Evolutionary conservation across 805 yeast species (phyloP).

Genomic region (Starmerella stellata): DNA sequence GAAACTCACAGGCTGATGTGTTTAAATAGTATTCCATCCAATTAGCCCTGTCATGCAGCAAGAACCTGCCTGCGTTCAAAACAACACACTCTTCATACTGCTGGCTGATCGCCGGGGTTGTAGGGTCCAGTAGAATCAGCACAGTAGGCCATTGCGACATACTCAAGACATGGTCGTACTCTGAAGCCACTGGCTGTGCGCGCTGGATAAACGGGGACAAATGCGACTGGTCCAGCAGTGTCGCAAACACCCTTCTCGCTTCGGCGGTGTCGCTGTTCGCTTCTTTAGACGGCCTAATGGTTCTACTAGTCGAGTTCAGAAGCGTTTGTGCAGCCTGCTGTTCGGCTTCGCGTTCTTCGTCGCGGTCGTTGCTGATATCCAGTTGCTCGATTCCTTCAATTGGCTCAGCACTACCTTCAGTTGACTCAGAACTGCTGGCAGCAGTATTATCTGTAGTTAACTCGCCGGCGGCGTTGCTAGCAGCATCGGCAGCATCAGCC

Average conservation of each 20-base stretch:
- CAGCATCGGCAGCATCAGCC: slow-evolving; percentile 1
- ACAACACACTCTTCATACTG: slow-evolving; percentile 71
- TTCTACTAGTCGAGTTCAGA: slow-evolving; percentile 1
- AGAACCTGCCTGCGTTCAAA: slow-evolving; percentile 48
- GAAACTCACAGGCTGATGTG: not conserved
- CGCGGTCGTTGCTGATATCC: slow-evolving; percentile 12
- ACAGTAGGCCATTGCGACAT: slow-evolving; percentile 61
- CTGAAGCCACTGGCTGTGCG: slow-evolving; percentile 48
- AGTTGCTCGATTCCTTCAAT: not conserved
- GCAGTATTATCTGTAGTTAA: not conserved
- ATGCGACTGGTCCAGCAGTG: slow-evolving; percentile 73
- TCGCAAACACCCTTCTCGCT: slow-evolving; percentile 43
- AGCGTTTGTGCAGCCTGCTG: slow-evolving; percentile 4
- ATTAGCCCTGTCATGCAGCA: slow-evolving; percentile 31
- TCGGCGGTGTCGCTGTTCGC: slow-evolving; percentile 19
- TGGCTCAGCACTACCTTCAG: too few relatives aligned
- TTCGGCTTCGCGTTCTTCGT: slow-evolving; percentile 15
- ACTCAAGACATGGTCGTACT: slow-evolving; percentile 48
- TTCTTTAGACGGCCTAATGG: not conserved
- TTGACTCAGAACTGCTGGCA: too few relatives aligned
- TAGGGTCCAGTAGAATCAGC: slow-evolving; percentile 47
- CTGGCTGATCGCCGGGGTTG: slow-evolving; percentile 53
- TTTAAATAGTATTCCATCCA: slow-evolving; percentile 44
- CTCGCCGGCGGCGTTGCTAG: not conserved
- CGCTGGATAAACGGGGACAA: slow-evolving; percentile 57